Evolutionary conservation across 2,329 filamentous ascomycete species (phyloP).

Genomic region (Scedosporium apiospermum): DNA sequence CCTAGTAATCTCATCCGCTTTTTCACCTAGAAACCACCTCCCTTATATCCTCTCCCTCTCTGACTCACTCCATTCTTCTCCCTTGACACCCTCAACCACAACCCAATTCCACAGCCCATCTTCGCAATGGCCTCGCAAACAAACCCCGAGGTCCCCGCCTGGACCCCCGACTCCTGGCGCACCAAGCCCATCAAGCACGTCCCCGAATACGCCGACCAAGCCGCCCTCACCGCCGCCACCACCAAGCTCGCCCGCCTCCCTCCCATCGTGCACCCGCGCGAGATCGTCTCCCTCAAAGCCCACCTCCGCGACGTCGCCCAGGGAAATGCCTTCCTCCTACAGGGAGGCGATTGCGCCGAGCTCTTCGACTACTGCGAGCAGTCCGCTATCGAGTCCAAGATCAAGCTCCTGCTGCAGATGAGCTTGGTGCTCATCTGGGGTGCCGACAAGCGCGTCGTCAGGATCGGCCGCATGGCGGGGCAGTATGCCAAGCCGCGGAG

Average conservation of each 20-base stretch:
- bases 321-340: constrained; percentile 86
- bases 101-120: neutral
- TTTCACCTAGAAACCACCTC: neutral
- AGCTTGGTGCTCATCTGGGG: constrained; percentile 92
- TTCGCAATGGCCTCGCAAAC: constrained; percentile 1
- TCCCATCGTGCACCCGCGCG: constrained; percentile 68
- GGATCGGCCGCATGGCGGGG: constrained; percentile 91
- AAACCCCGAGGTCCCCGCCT: constrained; percentile 17
- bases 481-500: constrained; percentile 96
- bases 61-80: neutral
- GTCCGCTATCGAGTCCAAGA: constrained; percentile 84
- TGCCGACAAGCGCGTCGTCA: constrained; percentile 68
- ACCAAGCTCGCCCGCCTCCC: constrained; percentile 60
- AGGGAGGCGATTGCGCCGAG: constrained; percentile 95
- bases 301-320: constrained; percentile 77
- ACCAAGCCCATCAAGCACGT: constrained; percentile 71
- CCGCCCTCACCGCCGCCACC: constrained; percentile 49
- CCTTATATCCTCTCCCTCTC: neutral
- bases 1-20: neutral
- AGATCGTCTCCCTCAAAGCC: constrained; percentile 71
- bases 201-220: constrained; percentile 57
- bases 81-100: neutral
- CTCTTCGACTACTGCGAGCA: constrained; percentile 94
- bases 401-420: constrained; percentile 96
- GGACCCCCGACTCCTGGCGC: constrained; percentile 62